Evolutionary conservation across 805 yeast genomes (phyloP).

Genomic region (Suhomyces pyralidae): DNA sequence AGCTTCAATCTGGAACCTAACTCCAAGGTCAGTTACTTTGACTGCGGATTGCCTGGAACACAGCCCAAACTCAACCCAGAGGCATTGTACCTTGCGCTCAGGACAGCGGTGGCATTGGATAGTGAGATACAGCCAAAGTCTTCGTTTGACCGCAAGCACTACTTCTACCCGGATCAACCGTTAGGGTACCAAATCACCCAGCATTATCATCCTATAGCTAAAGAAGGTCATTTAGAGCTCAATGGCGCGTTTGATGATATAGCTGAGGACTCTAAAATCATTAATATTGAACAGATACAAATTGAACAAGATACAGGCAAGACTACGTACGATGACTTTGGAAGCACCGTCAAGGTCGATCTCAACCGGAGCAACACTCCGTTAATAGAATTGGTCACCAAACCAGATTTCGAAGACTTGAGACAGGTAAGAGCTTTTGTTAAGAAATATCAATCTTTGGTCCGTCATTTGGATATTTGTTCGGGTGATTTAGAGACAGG

Average conservation of each 20-base stretch:
- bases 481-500: slow-evolving; percentile 93
- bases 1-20: slow-evolving; percentile 59
- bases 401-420: slow-evolving; percentile 73
- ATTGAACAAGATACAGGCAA: slow-evolving; percentile 95
- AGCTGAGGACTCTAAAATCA: slow-evolving; percentile 39
- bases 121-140: slow-evolving; percentile 55
- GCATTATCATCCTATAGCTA: slow-evolving; percentile 75
- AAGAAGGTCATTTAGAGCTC: slow-evolving; percentile 57
- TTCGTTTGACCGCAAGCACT: slow-evolving; percentile 89
- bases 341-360: slow-evolving; percentile 55
- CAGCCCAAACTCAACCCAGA: slow-evolving; percentile 80
- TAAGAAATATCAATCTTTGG: slow-evolving; percentile 71
- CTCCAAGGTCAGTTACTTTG: slow-evolving; percentile 69
- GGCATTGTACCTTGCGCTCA: slow-evolving; percentile 66
- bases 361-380: slow-evolving; percentile 84
- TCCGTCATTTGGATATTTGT: slow-evolving; percentile 68
- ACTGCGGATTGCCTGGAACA: slow-evolving; percentile 87
- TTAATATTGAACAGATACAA: slow-evolving; percentile 77
- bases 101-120: slow-evolving; percentile 68
- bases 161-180: slow-evolving; percentile 96
- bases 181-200: slow-evolving; percentile 95
- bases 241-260: slow-evolving; percentile 53
- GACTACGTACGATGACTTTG: slow-evolving; percentile 50
- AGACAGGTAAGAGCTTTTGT: slow-evolving; percentile 75
- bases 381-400: slow-evolving; percentile 85